Conservation (phyloP, 2,329 filamentous ascomycete species). For the Diaporthe eres region DNA sequence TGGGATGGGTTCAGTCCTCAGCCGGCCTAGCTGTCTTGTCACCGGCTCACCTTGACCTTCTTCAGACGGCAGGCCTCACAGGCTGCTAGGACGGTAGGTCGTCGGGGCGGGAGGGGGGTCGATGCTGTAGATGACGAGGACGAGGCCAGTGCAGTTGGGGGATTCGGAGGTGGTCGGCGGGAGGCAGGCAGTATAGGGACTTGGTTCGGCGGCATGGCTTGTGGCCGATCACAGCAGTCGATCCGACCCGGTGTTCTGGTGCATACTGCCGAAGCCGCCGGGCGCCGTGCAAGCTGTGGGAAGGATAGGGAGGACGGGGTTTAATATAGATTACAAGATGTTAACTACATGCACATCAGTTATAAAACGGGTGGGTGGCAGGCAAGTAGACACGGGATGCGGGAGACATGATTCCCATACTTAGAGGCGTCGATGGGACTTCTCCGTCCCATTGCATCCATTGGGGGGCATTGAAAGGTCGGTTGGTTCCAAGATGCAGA, state of each 20-base stretch:
- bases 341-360: neutral
- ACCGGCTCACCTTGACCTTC: conserved; percentile 4
- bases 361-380: neutral
- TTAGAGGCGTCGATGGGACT: neutral
- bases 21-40: neutral
- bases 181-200: neutral
- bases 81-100: neutral
- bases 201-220: conserved; percentile 9
- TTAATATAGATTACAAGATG: neutral
- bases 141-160: neutral
- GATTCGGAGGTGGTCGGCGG: no score
- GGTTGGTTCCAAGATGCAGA: neutral
- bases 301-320: neutral
- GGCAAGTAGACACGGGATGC: neutral
- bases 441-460: neutral
- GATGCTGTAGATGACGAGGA: neutral
- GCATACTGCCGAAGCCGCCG: neutral
- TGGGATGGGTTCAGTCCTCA: neutral
- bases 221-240: neutral
- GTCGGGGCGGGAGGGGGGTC: neutral
- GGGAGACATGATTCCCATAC: neutral
- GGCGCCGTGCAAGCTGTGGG: neutral
- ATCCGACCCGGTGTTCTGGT: neutral
- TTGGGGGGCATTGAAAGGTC: neutral
- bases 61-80: conserved; percentile 9